Evolutionary conservation across 2,329 filamentous ascomycete species (phyloP).

Genomic region (Penicillium sp.): DNA sequence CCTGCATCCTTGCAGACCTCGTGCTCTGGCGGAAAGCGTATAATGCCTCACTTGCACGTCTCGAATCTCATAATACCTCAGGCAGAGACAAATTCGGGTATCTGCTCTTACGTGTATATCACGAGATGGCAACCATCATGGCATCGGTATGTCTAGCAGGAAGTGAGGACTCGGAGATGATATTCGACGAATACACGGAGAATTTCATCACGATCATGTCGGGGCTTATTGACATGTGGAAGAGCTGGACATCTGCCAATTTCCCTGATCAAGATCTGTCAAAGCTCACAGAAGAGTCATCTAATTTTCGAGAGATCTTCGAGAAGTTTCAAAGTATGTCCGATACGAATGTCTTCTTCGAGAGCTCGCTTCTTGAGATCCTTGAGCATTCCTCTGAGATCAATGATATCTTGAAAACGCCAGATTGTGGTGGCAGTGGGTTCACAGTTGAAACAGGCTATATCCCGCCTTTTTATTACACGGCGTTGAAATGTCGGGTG

Average conservation of each 20-base stretch:
- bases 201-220: constrained; percentile 21
- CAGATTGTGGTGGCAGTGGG: background rate
- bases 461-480: constrained; percentile 34
- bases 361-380: background rate
- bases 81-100: constrained; percentile 21
- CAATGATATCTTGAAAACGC: background rate
- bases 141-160: constrained; percentile 20
- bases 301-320: constrained; percentile 1
- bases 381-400: background rate
- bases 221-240: constrained; percentile 13
- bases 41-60: constrained; percentile 4
- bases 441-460: constrained; percentile 35
- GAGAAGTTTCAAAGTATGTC: background rate
- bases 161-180: constrained; percentile 25
- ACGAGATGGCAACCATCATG: constrained; percentile 50
- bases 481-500: constrained; percentile 34
- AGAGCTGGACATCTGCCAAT: constrained; percentile 2
- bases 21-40: constrained; percentile 26
- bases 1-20: constrained; percentile 14
- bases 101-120: constrained; percentile 40
- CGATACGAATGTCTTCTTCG: background rate
- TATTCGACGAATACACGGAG: constrained; percentile 26
- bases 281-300: background rate
- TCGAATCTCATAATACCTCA: background rate
- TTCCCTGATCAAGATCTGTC: constrained; percentile 2